Percentiles rank a stretch among this genome's conserved stretches.
Conservation (phyloP, 2,329 filamentous ascomycete species). For the Beauveria caledonica region DNA sequence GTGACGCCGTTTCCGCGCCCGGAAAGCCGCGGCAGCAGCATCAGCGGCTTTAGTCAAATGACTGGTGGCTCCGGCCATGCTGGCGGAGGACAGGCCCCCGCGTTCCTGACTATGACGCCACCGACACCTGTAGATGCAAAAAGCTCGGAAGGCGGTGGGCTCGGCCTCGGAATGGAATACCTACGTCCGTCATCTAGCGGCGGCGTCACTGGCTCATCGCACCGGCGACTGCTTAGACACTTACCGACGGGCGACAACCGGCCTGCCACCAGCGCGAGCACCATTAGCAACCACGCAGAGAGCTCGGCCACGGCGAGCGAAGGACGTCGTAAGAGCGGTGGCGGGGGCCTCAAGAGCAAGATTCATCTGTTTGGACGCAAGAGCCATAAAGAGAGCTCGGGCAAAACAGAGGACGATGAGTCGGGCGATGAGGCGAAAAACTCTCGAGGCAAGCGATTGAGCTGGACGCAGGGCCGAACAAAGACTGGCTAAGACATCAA, state of each 20-base stretch:
- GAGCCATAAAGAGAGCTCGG: conserved; percentile 19
- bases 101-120: conserved; percentile 40
- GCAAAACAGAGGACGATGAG: conserved; percentile 15
- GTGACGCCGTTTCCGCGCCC: conserved; percentile 37
- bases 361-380: conserved; percentile 27
- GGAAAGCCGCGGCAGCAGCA: conserved; percentile 45
- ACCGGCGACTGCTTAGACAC: conserved; percentile 15
- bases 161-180: conserved; percentile 23
- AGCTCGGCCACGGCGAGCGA: conserved; percentile 11
- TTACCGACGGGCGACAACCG: conserved; percentile 18
- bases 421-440: conserved; percentile 17
- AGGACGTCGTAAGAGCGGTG: conserved; percentile 21
- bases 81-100: conserved; percentile 24
- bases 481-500: conserved; percentile 14
- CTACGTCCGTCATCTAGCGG: conserved; percentile 26
- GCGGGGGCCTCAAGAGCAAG: conserved; percentile 27
- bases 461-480: conserved; percentile 15
- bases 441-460: conserved; percentile 13
- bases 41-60: conserved; percentile 36
- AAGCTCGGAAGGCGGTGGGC: conserved; percentile 12
- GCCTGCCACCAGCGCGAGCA: conserved; percentile 24
- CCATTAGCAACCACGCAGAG: conserved; percentile 15
- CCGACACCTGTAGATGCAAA: conserved; percentile 31
- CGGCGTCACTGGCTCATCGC: conserved; percentile 17
- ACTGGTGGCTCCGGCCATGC: conserved; percentile 23